Evolutionary conservation across 306 rosid genomes (phyloP), one percentile per base, ranked within the genome.

Genomic region (Crotalaria pallida): DNA sequence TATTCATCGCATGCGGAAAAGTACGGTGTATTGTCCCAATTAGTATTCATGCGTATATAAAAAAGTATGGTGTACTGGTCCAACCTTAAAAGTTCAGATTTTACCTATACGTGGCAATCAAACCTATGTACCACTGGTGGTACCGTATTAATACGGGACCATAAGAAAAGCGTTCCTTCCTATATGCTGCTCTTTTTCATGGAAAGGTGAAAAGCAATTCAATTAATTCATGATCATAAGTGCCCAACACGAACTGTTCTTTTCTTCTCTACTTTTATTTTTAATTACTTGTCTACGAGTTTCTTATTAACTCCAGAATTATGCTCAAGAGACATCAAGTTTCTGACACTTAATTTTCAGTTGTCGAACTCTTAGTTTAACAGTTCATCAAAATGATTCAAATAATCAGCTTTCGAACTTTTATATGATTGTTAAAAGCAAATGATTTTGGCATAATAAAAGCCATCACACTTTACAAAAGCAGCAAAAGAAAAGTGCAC

Each of bases 401-500:
- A 63, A 75, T 16, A 13, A 41, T 17, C 44, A 23, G 31, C 27
- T 55, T 53, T 53, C 29, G 43, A 31, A 43, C 43, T 76, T 67
- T 27, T 52, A 3, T 26, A 57, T 71, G 58, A 47, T 48, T 63
- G 66, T 62, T 26, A 50, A 67, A 66, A 60, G 61, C 23, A 36
- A 65, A 78, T 70, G 68, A 69, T 69, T 74, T 74, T 74, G 72
- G 67, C 70, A 82, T 69, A 58, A 74, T 77, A 74, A 70, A 59
- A 71, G 71, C 18, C 61, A 18, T 43, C 66, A 58, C 8, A 48
- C 74, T 55, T 45, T 57, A 18, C 29, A 60, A 81, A 82, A 74
- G 75, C 63, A 58, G 57, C 19, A 43, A 36, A 31, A 74, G 52
- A 22, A 64, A 77, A 68, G 65, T 29, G 56, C 26, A 33, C 58